Evolutionary conservation across 2,329 filamentous ascomycete genomes (phyloP).

Genomic region (Ustulina deusta): DNA sequence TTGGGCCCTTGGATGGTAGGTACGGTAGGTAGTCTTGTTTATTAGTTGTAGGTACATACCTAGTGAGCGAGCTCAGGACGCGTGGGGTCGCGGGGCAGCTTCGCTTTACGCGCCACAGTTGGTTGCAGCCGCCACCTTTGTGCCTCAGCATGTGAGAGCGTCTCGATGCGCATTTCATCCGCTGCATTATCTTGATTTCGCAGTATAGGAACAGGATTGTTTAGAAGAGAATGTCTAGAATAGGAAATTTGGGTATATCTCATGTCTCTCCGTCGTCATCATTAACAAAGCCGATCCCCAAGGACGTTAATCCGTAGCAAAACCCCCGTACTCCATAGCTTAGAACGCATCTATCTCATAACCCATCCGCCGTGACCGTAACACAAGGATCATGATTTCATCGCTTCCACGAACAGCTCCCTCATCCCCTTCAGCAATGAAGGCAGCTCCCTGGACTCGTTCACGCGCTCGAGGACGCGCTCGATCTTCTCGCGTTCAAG

Average conservation of each 20-base stretch:
- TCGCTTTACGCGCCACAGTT: slow-evolving; percentile 36
- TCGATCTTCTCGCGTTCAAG: slow-evolving; percentile 83
- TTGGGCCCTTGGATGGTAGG: neutral
- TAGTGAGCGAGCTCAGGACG: slow-evolving; percentile 23
- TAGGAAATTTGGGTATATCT: slow-evolving; percentile 33
- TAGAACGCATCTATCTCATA: slow-evolving; percentile 14
- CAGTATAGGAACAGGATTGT: neutral
- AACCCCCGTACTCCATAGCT: slow-evolving; percentile 34
- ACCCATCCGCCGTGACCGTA: neutral
- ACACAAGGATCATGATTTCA: slow-evolving; percentile 60
- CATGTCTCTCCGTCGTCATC: slow-evolving; percentile 18
- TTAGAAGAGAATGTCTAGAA: slow-evolving; percentile 4
- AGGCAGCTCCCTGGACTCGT: slow-evolving; percentile 81
- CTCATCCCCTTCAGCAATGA: slow-evolving; percentile 84
- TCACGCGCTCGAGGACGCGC: slow-evolving; percentile 80
- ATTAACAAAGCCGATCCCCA: slow-evolving; percentile 21
- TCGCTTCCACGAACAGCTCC: slow-evolving; percentile 77
- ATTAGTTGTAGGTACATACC: slow-evolving; percentile 1
- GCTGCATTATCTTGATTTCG: neutral
- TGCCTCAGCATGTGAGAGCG: neutral
- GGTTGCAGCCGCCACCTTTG: slow-evolving; percentile 39
- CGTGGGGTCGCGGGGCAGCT: slow-evolving; percentile 36
- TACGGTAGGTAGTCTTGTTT: neutral
- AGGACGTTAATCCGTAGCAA: neutral
- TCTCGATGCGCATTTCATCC: neutral